Evolutionary conservation across 768 basidiomycete genomes (phyloP), one percentile per base, ranked within the genome.

Genomic region (Kwoniella pini): DNA sequence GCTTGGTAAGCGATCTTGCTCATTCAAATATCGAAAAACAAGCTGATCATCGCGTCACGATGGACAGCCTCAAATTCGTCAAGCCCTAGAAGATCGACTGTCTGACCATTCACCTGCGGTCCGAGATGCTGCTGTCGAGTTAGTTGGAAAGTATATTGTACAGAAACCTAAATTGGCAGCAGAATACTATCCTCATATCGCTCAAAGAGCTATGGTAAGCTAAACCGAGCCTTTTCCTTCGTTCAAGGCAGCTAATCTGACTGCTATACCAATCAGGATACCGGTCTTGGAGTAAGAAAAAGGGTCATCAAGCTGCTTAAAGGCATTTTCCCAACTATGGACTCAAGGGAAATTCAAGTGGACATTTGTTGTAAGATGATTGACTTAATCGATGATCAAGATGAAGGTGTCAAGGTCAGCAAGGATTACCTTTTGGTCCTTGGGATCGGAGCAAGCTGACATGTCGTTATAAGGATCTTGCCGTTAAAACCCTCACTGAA

Each of bases 61-160:
- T 7, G 15, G 33, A 36, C 33, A 36, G 68, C 45, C 64, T 17
- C 45, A 61, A 64, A 91, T 98, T 36, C 87, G 91, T 31, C 83
- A 84, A 46, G 86, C 90, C 1, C 91, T 99, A 65, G 92, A 97
- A 77, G 86, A 85, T 33, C 91, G 96, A 72, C 83, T 99, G 13
- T 81, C 89, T 1, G 96, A 99, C 68, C 88, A 84, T 64, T 98
- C 96, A 0, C 88, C 96, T 0, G 89, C 90, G 17, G 96, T 99
- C 6, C 89, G 96, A 11, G 96, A 99, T 75, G 92, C 93, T 4
- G 93, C 95, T 4, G 90, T 99, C 13, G 96, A 98, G 72, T 81
- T 99, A 58, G 90, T 98, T 58, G 96, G 96, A n/a, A 95, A 92
- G 80, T 95, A 98, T 71, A 87, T 98, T 82, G 85, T 93, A 33